phyloP scores from a whole-genome alignment of 2,329 filamentous ascomycete species.

The Botrytis pseudocinerea region DNA sequence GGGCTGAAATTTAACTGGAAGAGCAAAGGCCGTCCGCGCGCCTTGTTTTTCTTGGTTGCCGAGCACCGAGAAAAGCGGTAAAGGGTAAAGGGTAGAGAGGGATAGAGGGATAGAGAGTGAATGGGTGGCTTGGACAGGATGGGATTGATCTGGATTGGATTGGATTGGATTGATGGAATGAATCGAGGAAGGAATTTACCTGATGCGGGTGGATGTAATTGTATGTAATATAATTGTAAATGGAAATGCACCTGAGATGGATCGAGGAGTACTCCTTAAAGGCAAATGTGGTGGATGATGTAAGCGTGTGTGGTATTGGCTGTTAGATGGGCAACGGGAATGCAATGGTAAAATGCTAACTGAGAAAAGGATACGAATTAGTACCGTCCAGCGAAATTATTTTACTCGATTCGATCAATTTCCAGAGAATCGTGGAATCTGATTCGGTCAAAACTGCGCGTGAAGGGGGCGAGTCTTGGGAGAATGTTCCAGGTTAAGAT shows the following conservation, averaged over 20 bases:
- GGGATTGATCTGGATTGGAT: neutral
- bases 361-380: neutral
- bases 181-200: conserved; percentile 17
- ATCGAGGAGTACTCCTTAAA: neutral
- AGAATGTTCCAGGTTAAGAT: conserved; percentile 9
- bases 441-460: neutral
- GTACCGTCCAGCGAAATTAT: neutral
- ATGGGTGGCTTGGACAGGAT: neutral
- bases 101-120: neutral
- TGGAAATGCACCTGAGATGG: neutral
- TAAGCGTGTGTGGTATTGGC: neutral
- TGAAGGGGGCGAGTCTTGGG: neutral
- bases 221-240: neutral
- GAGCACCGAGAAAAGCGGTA: conserved; percentile 15
- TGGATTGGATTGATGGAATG: conserved; percentile 25
- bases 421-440: neutral
- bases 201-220: neutral
- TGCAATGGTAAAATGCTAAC: neutral
- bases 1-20: conserved; percentile 21
- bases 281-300: neutral
- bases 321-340: neutral
- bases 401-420: conserved; percentile 9
- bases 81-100: too few relatives aligned
- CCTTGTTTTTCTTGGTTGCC: conserved; percentile 14
- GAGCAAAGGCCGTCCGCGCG: conserved; percentile 12